Conservation (phyloP, 345 rosid genomes). For the Heritiera fomes region DNA sequence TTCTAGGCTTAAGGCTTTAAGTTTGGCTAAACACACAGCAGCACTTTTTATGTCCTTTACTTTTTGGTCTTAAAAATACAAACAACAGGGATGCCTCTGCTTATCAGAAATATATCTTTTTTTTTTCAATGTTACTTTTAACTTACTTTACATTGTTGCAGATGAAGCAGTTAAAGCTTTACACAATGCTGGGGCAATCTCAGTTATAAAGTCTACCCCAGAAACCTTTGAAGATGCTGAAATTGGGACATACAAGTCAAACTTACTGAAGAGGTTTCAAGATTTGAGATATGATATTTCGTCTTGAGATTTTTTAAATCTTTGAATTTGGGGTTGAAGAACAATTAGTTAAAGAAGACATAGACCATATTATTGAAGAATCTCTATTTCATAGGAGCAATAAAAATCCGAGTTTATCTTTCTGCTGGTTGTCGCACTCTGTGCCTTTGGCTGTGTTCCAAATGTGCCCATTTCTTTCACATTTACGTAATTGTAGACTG, state of each 20-base stretch:
- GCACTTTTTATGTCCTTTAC: background rate
- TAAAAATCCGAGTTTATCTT: background rate
- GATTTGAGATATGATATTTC: constrained; percentile 41
- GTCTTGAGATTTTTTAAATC: constrained; percentile 21
- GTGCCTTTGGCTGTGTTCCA: background rate
- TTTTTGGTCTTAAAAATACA: background rate
- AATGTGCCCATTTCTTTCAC: background rate
- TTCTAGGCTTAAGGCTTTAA: background rate
- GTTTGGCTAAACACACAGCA: background rate
- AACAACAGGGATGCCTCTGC: background rate
- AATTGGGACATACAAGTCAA: constrained; percentile 49
- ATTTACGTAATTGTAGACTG: background rate
- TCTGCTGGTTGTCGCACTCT: background rate
- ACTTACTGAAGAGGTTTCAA: constrained; percentile 66
- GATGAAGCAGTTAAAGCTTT: constrained; percentile 74
- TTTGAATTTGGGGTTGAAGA: constrained; percentile 1
- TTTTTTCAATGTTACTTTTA: background rate
- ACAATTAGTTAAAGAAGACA: background rate
- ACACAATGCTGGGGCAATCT: constrained; percentile 55
- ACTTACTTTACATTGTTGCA: constrained; percentile 35
- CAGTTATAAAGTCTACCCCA: constrained; percentile 55
- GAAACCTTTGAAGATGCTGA: constrained; percentile 58
- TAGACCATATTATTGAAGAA: background rate
- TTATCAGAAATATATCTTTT: background rate
- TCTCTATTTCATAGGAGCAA: constrained; percentile 6